Base-by-base conservation (phyloP, 257 asterid species). In the Forsythia viridissima region DNA sequence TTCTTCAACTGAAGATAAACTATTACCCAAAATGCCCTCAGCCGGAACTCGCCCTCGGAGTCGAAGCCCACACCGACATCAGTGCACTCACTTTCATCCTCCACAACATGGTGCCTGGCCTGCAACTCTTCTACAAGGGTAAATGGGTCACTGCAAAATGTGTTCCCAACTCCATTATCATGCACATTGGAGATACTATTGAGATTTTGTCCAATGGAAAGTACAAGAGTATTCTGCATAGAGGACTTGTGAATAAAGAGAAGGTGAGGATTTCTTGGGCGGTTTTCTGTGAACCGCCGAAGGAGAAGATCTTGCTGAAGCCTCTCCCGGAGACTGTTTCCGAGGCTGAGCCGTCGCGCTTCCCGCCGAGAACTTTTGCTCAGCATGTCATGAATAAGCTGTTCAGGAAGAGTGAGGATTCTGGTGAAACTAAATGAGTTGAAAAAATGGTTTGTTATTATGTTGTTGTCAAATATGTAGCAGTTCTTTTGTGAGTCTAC, bases 71-170 rank as follows among this genome's bases (percentile, higher is more conserved):
- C 92, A 95, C 98, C 0, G 99, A 95, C 75, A 79, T 93, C 4
- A 85, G 92, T 44, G 97, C 97, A 75, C 97, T 93, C 73, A 92
- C 99, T 24, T 95, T 95, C 91, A 90, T 93, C 82, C 92, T 95
- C 89, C 99, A 95, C 88, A 95, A 93, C 86, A 93, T 91, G 97
- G 97, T 95, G 0, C 99, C 99, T 0, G 98, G 99, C 52, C 86
- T 95, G 20, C 98, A 93, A 73, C 85, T 95, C 79, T 91, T 90
- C 83, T 89, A 89, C 74, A 75, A 87, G 81, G 98, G 79, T 70
- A 85, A 90, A 24, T 95, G 99, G 99, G 85, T 95, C 74, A 95
- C 97, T 0, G 97, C 98, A 0, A 91, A 90, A 82, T 93, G 99
- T 30, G 96, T 95, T n/a, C 96, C 98, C 0, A 79, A 91, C 69